Conservation (phyloP, 2,329 filamentous ascomycete genomes). For the Diaporthe sp. region DNA sequence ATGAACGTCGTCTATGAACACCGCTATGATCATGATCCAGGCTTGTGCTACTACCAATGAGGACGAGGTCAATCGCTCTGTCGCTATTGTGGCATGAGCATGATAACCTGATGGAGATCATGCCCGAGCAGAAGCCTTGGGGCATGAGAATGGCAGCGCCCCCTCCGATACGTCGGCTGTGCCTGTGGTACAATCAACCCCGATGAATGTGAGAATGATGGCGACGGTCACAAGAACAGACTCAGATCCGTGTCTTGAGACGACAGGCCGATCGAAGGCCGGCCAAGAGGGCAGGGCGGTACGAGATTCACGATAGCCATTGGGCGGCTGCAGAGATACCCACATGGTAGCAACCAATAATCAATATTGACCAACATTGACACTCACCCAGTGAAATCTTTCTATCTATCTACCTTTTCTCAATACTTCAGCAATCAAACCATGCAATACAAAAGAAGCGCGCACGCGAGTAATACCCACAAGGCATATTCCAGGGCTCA, state of each 20-base stretch:
- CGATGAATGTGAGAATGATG: background rate
- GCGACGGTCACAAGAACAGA: background rate
- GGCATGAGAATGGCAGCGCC: background rate
- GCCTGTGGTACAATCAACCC: background rate
- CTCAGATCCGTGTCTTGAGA: background rate
- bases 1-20: background rate
- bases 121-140: background rate
- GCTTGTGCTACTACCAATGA: background rate
- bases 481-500: background rate
- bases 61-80: background rate
- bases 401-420: background rate
- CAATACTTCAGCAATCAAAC: background rate
- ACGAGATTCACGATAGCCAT: background rate
- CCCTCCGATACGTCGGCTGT: background rate
- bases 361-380: background rate
- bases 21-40: background rate
- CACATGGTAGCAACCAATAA: background rate
- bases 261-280: background rate
- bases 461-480: conserved; percentile 3
- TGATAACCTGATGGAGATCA: background rate
- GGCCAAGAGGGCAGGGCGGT: background rate
- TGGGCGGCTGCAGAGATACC: background rate
- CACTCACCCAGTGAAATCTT: background rate
- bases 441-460: background rate
- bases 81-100: background rate